Base-by-base conservation (phyloP, 176 grass and related monocot species). In the Avena insularis region DNA sequence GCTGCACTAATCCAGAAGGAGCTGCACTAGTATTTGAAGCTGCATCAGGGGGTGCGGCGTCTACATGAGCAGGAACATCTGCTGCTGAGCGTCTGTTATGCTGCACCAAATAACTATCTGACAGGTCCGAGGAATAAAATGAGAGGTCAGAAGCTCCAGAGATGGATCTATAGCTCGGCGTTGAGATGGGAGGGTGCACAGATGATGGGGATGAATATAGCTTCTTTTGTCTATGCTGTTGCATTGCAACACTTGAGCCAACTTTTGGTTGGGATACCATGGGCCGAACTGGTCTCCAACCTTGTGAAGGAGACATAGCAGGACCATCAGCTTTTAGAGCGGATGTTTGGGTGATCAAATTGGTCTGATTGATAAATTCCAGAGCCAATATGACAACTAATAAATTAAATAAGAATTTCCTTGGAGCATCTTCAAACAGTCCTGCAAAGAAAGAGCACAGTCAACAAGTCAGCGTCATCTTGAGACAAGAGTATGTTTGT, bases 1-100 rank as follows among this genome's bases (percentile, higher is more conserved):
- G 91, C 79, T 93, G 59, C 46, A 88, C 80, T 36, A 92, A 89
- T 43, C 87, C 94, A 86, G 84, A 86, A 82, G 94, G 94, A 77
- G 90, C 85, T 64, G 90, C 73, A 23, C 86, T 95, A 56, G 91
- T 87, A 87, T 93, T 93, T 11, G 62, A 95, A 86, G 86, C 33
- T 91, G 86, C 43, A 62, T 93, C 81, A 54, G 84, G 84, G 76
- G 91, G 87, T 4, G 80, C 79, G 78, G 85, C 89, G 84, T 91
- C 67, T 57, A 67, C 72, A 54, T 88, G 89, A 54, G 84, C 67
- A 90, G 87, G 87, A 88, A 84, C 63, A 78, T 63, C 73, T 47
- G 82, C 79, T 79, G 78, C 68, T 46, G 80, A 87, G 36, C 76
- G 84, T 76, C 65, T 81, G 46, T 46, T 77, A 54, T 83, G 60